A percentile compares a stretch with the other conserved stretches of the same genome.
Conservation (phyloP, 2,329 filamentous ascomycete species). For the Blastomyces percursus region DNA sequence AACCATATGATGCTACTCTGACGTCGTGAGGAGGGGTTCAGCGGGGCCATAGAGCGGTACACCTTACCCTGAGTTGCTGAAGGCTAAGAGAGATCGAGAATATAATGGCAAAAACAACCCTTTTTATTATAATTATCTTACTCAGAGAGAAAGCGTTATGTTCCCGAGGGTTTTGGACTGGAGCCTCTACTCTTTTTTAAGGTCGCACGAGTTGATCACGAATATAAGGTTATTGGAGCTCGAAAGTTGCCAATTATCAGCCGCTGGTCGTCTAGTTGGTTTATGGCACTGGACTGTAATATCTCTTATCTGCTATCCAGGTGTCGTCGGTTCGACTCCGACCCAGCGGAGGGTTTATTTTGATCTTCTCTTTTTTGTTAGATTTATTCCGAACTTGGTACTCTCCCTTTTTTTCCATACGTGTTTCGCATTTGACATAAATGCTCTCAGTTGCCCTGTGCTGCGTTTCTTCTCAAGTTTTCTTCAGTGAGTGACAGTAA, state of each 20-base stretch:
- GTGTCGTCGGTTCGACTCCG: slow-evolving; percentile 7
- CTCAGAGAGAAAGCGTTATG: neutral
- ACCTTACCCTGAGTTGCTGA: neutral
- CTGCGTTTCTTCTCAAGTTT: no score
- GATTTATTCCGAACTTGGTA: no score
- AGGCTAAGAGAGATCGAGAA: neutral
- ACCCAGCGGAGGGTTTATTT: slow-evolving; percentile 6
- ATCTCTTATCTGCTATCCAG: slow-evolving; percentile 6
- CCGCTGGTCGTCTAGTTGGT: slow-evolving; percentile 8
- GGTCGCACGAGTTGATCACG: neutral
- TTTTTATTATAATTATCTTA: neutral
- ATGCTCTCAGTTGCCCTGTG: no score
- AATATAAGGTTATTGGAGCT: neutral
- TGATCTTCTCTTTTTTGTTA: no score
- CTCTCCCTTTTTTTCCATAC: no score
- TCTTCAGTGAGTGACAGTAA: no score
- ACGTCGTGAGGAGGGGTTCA: neutral
- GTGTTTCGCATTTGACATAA: no score
- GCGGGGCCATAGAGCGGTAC: neutral
- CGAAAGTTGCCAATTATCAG: neutral
- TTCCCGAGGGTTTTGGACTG: no score
- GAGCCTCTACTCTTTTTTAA: neutral
- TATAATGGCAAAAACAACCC: neutral
- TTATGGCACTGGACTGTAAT: slow-evolving; percentile 8
- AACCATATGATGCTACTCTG: neutral